Evolutionary conservation across 2,329 filamentous ascomycete genomes (phyloP).

Genomic region (Camillea tinctor): DNA sequence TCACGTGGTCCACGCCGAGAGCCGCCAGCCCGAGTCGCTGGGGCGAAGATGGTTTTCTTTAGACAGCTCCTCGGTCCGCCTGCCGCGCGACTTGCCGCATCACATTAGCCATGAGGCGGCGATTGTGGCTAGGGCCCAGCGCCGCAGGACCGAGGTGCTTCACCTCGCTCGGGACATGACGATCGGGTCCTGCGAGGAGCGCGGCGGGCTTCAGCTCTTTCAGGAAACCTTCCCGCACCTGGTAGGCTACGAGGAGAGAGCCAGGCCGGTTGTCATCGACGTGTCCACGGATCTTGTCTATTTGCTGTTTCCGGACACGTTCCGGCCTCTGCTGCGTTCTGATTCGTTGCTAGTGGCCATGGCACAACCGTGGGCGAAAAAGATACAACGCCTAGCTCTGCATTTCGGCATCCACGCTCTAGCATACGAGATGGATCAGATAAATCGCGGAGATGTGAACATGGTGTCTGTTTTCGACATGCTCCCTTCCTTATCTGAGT

Average conservation of each 20-base stretch:
- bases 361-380: too few species aligned
- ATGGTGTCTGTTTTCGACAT: not conserved
- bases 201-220: not conserved
- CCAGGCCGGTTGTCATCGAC: not conserved
- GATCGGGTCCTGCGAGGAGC: not conserved
- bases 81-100: not conserved
- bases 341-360: too few species aligned
- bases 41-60: not conserved
- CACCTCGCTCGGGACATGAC: not conserved
- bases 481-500: not conserved
- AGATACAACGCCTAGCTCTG: too few species aligned
- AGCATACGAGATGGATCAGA: not conserved
- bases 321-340: too few species aligned
- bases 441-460: not conserved
- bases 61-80: not conserved
- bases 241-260: not conserved
- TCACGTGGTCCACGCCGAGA: not conserved
- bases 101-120: not conserved
- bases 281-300: too few species aligned
- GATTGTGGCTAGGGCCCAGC: too few species aligned
- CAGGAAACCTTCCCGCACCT: not conserved
- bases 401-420: not conserved
- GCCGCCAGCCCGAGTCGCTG: not conserved
- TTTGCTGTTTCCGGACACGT: too few species aligned
- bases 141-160: not conserved